Conservation (phyloP, 129 eudicot genomes). For the Tanacetum coccineum region DNA sequence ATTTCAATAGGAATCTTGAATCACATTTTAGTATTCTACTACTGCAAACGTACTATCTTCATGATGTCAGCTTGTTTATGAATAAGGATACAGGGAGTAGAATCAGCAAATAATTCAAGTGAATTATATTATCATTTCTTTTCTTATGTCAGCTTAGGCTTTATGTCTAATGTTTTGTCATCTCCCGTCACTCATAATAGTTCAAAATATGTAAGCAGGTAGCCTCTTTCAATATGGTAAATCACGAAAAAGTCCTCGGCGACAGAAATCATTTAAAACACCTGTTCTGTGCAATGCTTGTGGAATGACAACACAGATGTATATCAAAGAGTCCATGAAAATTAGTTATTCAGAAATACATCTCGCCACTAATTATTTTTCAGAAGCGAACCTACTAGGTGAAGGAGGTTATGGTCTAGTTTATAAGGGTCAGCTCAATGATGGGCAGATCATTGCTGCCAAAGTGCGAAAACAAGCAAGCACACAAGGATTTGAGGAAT, state of each 20-base stretch:
- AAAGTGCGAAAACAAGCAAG: slow-evolving; percentile 75
- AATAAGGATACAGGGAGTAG: not conserved
- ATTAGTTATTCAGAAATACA: slow-evolving; percentile 63
- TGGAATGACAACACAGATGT: slow-evolving; percentile 59
- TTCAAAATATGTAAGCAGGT: slow-evolving; percentile 26
- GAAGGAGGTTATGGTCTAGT: slow-evolving; percentile 91
- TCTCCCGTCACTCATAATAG: not conserved
- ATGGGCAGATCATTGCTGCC: slow-evolving; percentile 76
- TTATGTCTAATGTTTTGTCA: not conserved
- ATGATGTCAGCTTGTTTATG: no score
- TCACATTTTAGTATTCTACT: no score
- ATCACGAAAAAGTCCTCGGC: slow-evolving; percentile 24
- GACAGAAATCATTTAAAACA: slow-evolving; percentile 44
- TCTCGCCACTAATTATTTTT: slow-evolving; percentile 64
- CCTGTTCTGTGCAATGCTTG: slow-evolving; percentile 68
- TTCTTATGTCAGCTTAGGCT: not conserved
- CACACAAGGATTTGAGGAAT: slow-evolving; percentile 70
- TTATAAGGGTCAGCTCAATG: slow-evolving; percentile 66
- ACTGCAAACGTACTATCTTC: no score
- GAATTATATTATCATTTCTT: not conserved
- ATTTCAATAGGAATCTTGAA: no score
- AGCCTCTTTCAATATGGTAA: slow-evolving; percentile 24
- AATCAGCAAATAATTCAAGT: not conserved
- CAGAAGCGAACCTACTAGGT: slow-evolving; percentile 61
- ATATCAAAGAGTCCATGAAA: slow-evolving; percentile 61